Evolutionary conservation across 2,329 filamentous ascomycete species (phyloP), one percentile per base, ranked within the genome.

Genomic region (Fusarium chlamydosporum): DNA sequence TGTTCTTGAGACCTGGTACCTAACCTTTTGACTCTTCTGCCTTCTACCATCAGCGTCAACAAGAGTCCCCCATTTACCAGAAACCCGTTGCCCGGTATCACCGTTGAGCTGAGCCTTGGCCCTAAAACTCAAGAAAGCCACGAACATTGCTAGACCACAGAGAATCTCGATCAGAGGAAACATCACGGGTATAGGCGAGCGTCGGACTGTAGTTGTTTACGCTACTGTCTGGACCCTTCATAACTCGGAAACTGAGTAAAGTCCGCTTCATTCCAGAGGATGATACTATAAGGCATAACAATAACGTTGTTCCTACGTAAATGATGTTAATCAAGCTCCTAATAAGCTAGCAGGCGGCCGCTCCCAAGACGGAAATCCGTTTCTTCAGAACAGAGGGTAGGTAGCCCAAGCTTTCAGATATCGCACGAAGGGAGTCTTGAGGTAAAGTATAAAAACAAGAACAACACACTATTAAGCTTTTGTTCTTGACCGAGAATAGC

Each of bases 231-330:
- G 11, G 35, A n/a, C 2, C n/a, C 26, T 11, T 11, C 7, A 8
- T 6, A 9, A 6, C n/a, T 31, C 12, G 23, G 31, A n/a, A 33
- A n/a, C 13, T 34, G 13, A 37, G 6, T 13, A 18, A 27, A 54
- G n/a, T 23, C 52, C 23, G 41, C n/a, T n/a, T 15, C 61, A 65
- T 65, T 65, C 54, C 61, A 51, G 4, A 1, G 29, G 10, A 18
- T 8, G 12, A 35, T 13, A 6, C 15, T 8, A 2, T 7, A 34
- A 12, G 8, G 27, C 10, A n/a, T 31, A 45, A 16, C 27, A 45
- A 45, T 7, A 45, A 6, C 10, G 5, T 7, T 8, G 7, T 8
- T 4, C 5, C 20, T 10, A 26, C 18, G 7, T 20, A 13, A 6
- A 23, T 23, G 20, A 7, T 16, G 9, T 18, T 4, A 23, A 1